Conservation (phyloP, 2,329 filamentous ascomycete species). For the Fusarium temperatum region DNA sequence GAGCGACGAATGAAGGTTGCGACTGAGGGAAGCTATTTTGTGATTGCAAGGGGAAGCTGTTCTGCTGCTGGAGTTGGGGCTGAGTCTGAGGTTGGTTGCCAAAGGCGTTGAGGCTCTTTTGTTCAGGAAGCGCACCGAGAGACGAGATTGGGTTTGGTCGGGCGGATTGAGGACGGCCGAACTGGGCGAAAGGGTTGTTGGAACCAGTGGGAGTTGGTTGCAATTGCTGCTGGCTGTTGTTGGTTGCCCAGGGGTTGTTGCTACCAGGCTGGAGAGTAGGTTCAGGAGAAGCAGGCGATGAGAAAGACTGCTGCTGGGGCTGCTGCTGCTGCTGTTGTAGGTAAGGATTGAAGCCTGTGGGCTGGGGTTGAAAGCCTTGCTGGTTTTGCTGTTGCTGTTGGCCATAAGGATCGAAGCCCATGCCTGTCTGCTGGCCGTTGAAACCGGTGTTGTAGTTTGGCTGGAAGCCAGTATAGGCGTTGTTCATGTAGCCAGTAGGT, state of each 20-base stretch:
- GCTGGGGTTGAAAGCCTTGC: conserved; percentile 60
- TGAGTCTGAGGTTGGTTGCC: conserved; percentile 55
- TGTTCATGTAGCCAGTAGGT: conserved; percentile 75
- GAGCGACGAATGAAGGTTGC: conserved; percentile 45
- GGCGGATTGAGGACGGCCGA: conserved; percentile 65
- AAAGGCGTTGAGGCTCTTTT: conserved; percentile 75
- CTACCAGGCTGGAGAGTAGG: conserved; percentile 77
- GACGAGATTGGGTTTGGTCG: conserved; percentile 69
- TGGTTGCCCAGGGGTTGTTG: conserved; percentile 92
- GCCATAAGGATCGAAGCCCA: conserved; percentile 76
- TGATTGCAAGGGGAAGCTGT: conserved; percentile 47
- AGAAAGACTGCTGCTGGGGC: conserved; percentile 51
- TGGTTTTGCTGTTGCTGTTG: conserved; percentile 49
- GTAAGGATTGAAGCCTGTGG: conserved; percentile 65
- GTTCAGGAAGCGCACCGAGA: conserved; percentile 81
- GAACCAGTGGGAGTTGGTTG: conserved; percentile 91
- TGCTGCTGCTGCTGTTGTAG: conserved; percentile 48
- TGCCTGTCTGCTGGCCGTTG: conserved; percentile 67
- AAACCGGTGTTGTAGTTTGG: conserved; percentile 75
- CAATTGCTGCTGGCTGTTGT: conserved; percentile 68
- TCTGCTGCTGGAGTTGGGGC: conserved; percentile 53
- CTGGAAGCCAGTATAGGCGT: conserved; percentile 64
- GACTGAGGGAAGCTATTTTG: conserved; percentile 46
- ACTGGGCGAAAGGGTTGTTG: conserved; percentile 96
- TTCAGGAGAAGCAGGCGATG: conserved; percentile 61